Evolutionary conservation across 2,329 filamentous ascomycete species (phyloP).

Genomic region (Hypomyces rosellus): DNA sequence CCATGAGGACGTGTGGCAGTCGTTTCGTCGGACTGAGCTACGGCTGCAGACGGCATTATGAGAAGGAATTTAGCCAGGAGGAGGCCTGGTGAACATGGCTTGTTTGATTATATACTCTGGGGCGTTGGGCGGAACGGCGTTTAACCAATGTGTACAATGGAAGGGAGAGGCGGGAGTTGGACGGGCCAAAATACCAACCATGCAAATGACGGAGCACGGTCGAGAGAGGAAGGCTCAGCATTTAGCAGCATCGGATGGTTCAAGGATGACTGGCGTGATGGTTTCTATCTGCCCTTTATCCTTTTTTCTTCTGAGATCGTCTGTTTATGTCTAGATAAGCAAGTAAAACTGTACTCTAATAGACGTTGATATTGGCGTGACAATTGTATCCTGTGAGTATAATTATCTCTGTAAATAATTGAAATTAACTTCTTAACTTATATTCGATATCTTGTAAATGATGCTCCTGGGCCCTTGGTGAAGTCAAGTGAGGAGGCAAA

Average conservation of each 20-base stretch:
- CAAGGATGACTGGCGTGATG: slow-evolving; percentile 1
- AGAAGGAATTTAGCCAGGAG: slow-evolving; percentile 1
- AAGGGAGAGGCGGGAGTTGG: slow-evolving; percentile 13
- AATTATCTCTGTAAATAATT: background rate
- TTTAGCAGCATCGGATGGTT: slow-evolving; percentile 6
- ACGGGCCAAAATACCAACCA: slow-evolving; percentile 22
- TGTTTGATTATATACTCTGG: slow-evolving; percentile 18
- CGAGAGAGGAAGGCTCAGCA: slow-evolving; percentile 9
- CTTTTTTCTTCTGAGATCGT: background rate
- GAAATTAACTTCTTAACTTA: no score
- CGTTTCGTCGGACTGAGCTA: background rate
- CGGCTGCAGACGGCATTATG: slow-evolving; percentile 1
- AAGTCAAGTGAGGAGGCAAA: no score
- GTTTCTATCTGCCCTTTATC: background rate
- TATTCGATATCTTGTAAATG: no score
- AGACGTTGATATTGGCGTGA: slow-evolving; percentile 27
- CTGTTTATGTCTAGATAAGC: slow-evolving; percentile 26
- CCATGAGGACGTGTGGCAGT: background rate
- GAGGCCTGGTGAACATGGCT: slow-evolving; percentile 8
- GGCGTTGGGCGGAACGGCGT: slow-evolving; percentile 20
- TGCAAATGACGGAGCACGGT: slow-evolving; percentile 8
- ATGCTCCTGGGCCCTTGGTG: no score
- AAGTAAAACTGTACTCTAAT: slow-evolving; percentile 35
- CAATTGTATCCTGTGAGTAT: background rate
- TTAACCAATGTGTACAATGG: slow-evolving; percentile 16